Conservation (phyloP, 2,329 filamentous ascomycete genomes). For the Drechslera avenae region DNA sequence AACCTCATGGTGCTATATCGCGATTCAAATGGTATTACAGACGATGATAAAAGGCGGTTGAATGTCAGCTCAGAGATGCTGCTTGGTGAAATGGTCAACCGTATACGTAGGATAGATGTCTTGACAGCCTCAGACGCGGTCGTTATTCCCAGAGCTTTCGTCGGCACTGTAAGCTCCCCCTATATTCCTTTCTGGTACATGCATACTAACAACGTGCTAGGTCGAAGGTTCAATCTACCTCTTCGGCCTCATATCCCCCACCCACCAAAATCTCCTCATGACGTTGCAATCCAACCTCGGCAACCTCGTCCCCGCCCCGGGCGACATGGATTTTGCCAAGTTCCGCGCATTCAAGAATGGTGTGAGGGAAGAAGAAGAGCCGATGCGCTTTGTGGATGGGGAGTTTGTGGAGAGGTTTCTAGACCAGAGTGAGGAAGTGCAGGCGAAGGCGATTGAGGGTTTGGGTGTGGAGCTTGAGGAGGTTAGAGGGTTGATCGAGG, state of each 20-base stretch:
- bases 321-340: constrained; percentile 73
- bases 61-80: constrained; percentile 80
- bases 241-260: constrained; percentile 75
- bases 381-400: constrained; percentile 88
- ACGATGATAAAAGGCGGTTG: constrained; percentile 73
- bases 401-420: constrained; percentile 88
- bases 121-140: constrained; percentile 66
- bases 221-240: constrained; percentile 91
- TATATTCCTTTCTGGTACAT: neutral
- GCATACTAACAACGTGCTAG: constrained; percentile 52
- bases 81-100: constrained; percentile 92
- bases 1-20: constrained; percentile 82
- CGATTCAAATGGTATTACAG: constrained; percentile 73
- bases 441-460: constrained; percentile 59
- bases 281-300: constrained; percentile 76
- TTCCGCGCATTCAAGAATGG: constrained; percentile 84
- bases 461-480: constrained; percentile 62
- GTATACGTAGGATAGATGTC: constrained; percentile 76
- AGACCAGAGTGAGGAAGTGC: constrained; percentile 66
- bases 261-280: constrained; percentile 79
- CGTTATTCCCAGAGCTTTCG: constrained; percentile 80
- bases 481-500: constrained; percentile 65
- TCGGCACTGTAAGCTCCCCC: constrained; percentile 74
- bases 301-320: constrained; percentile 68
- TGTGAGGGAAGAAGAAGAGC: constrained; percentile 72